phyloP scores from a whole-genome alignment of 2,329 filamentous ascomycete genomes.

The Ilyonectria destructans region DNA sequence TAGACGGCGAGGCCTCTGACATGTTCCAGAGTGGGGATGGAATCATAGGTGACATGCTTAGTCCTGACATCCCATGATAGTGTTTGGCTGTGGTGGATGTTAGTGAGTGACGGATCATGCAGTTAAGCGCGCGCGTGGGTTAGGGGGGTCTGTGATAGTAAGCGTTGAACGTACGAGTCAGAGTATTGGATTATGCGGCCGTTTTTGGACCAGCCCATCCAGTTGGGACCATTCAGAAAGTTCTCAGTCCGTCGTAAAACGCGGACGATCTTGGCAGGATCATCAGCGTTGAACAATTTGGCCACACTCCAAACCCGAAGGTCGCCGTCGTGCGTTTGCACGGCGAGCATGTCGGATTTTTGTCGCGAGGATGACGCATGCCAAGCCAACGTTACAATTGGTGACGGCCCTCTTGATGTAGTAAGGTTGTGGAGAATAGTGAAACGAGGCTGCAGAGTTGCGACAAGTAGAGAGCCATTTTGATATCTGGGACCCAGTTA shows the following conservation, averaged over 20 bases:
- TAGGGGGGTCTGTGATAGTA: conserved; percentile 46
- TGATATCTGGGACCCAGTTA: conserved; percentile 78
- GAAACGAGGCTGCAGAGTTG: conserved; percentile 90
- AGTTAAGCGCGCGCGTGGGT: conserved; percentile 65
- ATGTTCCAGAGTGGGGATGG: conserved; percentile 87
- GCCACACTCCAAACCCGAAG: conserved; percentile 96
- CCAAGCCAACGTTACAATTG: conserved; percentile 91
- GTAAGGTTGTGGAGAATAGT: conserved; percentile 94
- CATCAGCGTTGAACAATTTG: conserved; percentile 80
- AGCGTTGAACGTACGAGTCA: conserved; percentile 79
- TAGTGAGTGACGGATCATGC: conserved; percentile 52
- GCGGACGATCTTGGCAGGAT: conserved; percentile 90
- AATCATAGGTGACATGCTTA: conserved; percentile 94
- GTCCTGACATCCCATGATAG: conserved; percentile 97
- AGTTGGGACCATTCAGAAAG: conserved; percentile 84
- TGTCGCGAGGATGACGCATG: conserved; percentile 96
- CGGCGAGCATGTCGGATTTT: conserved; percentile 97
- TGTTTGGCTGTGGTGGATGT: conserved; percentile 77
- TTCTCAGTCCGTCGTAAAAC: conserved; percentile 87
- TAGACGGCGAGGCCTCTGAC: conserved; percentile 89
- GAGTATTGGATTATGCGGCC: conserved; percentile 94
- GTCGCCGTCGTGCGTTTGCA: conserved; percentile 93
- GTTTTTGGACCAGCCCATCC: conserved; percentile 99
- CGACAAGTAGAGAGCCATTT: conserved; percentile 94
- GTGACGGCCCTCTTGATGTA: conserved; percentile 86